Base-by-base conservation (phyloP, 23 red algal genomes). In the Gracilaria vermiculophylla region DNA sequence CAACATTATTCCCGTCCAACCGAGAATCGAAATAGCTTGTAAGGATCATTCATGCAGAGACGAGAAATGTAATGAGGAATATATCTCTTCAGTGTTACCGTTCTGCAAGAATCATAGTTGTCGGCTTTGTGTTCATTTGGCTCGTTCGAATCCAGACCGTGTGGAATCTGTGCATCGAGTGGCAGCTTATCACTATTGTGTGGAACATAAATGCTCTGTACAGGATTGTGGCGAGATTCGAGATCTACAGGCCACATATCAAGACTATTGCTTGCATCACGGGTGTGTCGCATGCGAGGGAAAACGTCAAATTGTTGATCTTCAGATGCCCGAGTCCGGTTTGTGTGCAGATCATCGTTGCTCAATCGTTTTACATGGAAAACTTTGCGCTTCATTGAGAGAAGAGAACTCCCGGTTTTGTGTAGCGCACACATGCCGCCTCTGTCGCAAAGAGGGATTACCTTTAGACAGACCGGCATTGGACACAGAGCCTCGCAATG, bases 1-100 rank as follows among this genome's bases (percentile, higher is more conserved):
- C 27, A 19, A 24, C n/a, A 79, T 57, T 79, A 25, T 57, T 34
- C 76, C 49, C 12, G 36, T 79, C 29, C 20, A 21, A 41, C 50
- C 76, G 42, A 79, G 23, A 50, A 79, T 33, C 31, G 48, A 50
- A 37, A 35, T 20, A 60, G 76, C 76, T 79, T 79, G 76, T 58
- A 31, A 79, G 50, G 29, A 57, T 54, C 76, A 79, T 35, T 79
- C 76, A 3, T 79, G 76, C n/a, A 28, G 17, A 36, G 53, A 42
- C 31, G 28, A 54, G 27, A 50, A 19, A 19, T 79, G 76, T 34
- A 0, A 33, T 39, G 10, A 41, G 17, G 53, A 8, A 19, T 54
- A 42, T 79, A 28, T 79, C 1, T 28, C 45, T n/a, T 32, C 76
- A 36, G 24, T 9, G 0, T 21, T 79, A 57, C 76, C 76, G 12